Base-by-base conservation (phyloP, 176 grass and related monocot genomes). In the Pharus latifolius region DNA sequence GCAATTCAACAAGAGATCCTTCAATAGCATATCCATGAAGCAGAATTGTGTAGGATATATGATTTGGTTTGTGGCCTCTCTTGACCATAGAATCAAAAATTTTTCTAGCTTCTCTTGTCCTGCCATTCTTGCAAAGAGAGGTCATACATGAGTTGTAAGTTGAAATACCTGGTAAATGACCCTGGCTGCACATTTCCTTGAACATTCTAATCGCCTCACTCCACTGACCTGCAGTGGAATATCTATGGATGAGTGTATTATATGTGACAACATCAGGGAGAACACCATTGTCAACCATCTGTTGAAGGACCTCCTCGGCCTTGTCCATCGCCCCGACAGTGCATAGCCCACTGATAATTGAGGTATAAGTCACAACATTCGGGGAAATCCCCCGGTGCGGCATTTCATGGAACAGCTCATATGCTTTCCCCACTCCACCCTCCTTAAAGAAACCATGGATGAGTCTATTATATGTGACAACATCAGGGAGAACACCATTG, bases 391-490 rank as follows among this genome's bases (percentile, higher is more conserved):
- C 32, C 44, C 22, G 10, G 6, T 22, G 1, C 10, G 4, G 18
- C 44, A 75, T 50, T 33, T 75, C 31, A 27, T 50, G 20, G 17
- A 75, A 27, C 20, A 51, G 8, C 9, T 6, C 27, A 50, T 38
- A 0, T 1, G 72, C 57, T 16, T 49, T 20, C 13, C 27, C n/a
- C n/a, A n/a, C n/a, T 23, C 55, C n/a, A 59, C 54, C 24, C 54
- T 20, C 70, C 55, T 24, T 53, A 59, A 23, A 11, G 2, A 25
- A 60, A 2, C 47, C 63, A 62, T 60, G 15, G 47, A 85, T 61
- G 1, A 79, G 17, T 33, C 72, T 47, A 69, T 0, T 73, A 40
- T 79, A 79, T 2, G n/a, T n/a, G n/a, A n/a, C n/a, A n/a, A n/a
- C n/a, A n/a, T n/a, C n/a, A n/a, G n/a, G n/a, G n/a, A n/a, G n/a